Evolutionary conservation across 345 rosid genomes (phyloP).

Genomic region (Moringa oleifera): DNA sequence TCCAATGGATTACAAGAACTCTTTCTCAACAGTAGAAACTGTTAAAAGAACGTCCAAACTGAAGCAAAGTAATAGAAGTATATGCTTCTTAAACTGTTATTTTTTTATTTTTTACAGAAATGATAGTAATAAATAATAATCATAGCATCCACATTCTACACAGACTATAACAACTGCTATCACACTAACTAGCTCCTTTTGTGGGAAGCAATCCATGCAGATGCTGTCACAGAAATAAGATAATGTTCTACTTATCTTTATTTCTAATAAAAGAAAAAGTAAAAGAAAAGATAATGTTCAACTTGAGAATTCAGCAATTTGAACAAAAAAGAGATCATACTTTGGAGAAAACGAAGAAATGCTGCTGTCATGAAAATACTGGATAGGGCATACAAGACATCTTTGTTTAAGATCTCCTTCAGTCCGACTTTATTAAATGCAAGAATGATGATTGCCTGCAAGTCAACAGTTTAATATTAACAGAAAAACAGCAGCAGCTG

Average conservation of each 20-base stretch:
- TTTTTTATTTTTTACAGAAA: too few species aligned
- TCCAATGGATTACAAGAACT: background rate
- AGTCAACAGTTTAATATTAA: conserved; percentile 18
- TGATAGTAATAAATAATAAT: too few species aligned
- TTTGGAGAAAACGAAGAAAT: conserved; percentile 75
- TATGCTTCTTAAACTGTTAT: background rate
- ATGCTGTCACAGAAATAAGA: background rate
- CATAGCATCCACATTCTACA: background rate
- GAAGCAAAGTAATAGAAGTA: too few species aligned
- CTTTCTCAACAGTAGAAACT: background rate
- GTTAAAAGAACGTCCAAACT: background rate
- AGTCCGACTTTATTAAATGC: conserved; percentile 66
- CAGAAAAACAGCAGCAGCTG: background rate
- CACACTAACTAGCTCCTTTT: background rate
- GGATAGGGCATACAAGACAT: conserved; percentile 66
- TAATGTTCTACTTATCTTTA: too few species aligned
- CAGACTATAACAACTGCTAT: background rate
- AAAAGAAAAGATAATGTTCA: too few species aligned
- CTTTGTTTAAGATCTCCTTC: conserved; percentile 48
- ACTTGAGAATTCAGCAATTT: background rate
- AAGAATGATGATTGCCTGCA: conserved; percentile 79
- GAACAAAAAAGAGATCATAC: conserved; percentile 39
- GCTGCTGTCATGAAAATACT: conserved; percentile 97
- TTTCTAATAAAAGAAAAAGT: too few species aligned
- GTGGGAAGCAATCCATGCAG: conserved; percentile 5